phyloP scores from a whole-genome alignment of 106 monocot genomes.

The Allium cepa region DNA sequence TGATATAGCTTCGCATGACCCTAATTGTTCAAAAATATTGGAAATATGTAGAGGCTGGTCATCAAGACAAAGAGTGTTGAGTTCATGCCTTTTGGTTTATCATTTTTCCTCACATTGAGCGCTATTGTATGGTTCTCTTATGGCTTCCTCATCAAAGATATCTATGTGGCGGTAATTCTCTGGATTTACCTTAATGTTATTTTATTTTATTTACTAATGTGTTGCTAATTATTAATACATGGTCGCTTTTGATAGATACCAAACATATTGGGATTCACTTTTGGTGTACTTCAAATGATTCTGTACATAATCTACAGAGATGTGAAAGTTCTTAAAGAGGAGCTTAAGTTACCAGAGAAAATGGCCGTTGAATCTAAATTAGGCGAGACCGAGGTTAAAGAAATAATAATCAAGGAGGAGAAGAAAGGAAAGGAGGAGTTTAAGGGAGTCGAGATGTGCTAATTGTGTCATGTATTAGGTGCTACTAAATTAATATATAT shows the following conservation, averaged over 20 bases:
- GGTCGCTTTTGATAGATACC: slow-evolving; percentile 15
- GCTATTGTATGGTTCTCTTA: slow-evolving; percentile 34
- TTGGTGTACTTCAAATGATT: slow-evolving; percentile 36
- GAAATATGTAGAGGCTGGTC: slow-evolving; percentile 32
- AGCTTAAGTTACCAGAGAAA: slow-evolving; percentile 6
- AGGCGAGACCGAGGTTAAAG: neutral
- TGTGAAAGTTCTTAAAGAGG: slow-evolving; percentile 5
- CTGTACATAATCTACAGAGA: slow-evolving; percentile 27
- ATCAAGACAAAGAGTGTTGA: slow-evolving; percentile 64
- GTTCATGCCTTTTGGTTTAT: slow-evolving; percentile 46
- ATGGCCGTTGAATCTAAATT: neutral
- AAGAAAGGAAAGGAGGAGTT: neutral
- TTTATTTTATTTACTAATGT: neutral
- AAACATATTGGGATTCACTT: slow-evolving; percentile 31
- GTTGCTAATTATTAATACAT: neutral
- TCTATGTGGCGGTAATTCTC: slow-evolving; percentile 23
- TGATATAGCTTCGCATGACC: neutral
- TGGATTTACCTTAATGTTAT: neutral
- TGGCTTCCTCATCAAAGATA: slow-evolving; percentile 23
- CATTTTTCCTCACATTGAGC: slow-evolving; percentile 33
- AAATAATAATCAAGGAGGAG: neutral
- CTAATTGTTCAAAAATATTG: neutral
- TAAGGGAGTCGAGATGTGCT: neutral
- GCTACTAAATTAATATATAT: too few species aligned
- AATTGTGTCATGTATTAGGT: neutral